phyloP scores from a whole-genome alignment of 257 asterid genomes.

The Salvia hispanica region DNA sequence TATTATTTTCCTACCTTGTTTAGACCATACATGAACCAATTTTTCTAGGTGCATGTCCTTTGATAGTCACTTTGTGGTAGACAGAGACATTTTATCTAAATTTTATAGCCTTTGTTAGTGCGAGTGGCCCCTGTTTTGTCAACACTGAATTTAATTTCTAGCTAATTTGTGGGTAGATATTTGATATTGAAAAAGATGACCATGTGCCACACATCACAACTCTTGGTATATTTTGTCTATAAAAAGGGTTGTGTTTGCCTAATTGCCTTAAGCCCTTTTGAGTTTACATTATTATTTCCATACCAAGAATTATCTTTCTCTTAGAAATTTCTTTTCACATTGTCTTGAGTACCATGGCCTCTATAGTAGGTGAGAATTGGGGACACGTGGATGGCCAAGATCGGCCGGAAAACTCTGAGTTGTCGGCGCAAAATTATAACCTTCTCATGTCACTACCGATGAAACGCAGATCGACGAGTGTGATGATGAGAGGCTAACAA shows the following conservation, averaged over 20 bases:
- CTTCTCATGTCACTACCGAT: slow-evolving; percentile 52
- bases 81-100: slow-evolving; percentile 41
- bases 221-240: slow-evolving; percentile 36
- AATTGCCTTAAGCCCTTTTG: neutral
- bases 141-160: slow-evolving; percentile 11
- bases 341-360: slow-evolving; percentile 32
- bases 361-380: slow-evolving; percentile 42
- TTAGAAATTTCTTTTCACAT: neutral
- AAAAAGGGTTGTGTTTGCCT: slow-evolving; percentile 27
- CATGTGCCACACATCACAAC: slow-evolving; percentile 29
- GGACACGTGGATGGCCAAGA: slow-evolving; percentile 19
- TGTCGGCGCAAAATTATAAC: slow-evolving; percentile 38
- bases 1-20: slow-evolving; percentile 28
- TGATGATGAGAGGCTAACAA: slow-evolving; percentile 45
- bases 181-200: slow-evolving; percentile 22
- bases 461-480: slow-evolving; percentile 50
- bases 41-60: slow-evolving; percentile 24
- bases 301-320: no score
- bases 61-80: slow-evolving; percentile 38
- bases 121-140: slow-evolving; percentile 38
- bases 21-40: slow-evolving; percentile 32
- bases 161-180: slow-evolving; percentile 33
- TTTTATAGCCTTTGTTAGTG: slow-evolving; percentile 40
- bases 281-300: no score
- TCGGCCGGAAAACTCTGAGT: slow-evolving; percentile 7